Conservation (phyloP, 805 yeast genomes). For the Pichia pseudocactophila region DNA sequence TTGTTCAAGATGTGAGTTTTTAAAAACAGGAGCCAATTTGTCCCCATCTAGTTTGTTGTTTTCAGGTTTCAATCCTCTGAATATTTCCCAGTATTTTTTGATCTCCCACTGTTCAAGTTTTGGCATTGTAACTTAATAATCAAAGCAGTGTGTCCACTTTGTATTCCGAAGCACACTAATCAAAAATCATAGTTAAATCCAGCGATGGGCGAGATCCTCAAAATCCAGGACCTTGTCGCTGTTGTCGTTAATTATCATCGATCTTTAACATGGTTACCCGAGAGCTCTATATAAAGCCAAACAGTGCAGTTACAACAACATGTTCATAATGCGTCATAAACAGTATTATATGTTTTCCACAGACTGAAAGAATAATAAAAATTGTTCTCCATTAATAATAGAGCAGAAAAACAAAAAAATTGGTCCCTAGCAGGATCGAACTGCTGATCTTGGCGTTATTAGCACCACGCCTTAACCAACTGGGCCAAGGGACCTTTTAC, state of each 20-base stretch:
- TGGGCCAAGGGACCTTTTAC: slow-evolving; percentile 32
- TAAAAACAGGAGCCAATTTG: slow-evolving; percentile 75
- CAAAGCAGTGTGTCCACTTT: too few relatives aligned
- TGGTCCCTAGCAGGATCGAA: slow-evolving; percentile 86
- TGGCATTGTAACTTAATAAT: slow-evolving; percentile 31
- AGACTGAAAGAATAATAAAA: neutral
- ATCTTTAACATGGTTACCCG: too few relatives aligned
- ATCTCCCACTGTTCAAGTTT: slow-evolving; percentile 91
- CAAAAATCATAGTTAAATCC: too few relatives aligned
- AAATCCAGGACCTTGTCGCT: too few relatives aligned
- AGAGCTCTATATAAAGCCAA: too few relatives aligned
- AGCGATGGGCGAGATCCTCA: too few relatives aligned
- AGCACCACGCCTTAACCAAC: slow-evolving; percentile 39
- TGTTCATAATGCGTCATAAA: too few relatives aligned
- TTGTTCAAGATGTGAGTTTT: slow-evolving; percentile 77
- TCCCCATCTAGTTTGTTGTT: slow-evolving; percentile 77
- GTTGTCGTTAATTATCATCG: too few relatives aligned
- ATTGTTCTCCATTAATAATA: too few relatives aligned
- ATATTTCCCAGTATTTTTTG: slow-evolving; percentile 96
- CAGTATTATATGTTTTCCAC: too few relatives aligned
- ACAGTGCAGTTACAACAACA: too few relatives aligned
- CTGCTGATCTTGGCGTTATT: slow-evolving; percentile 60
- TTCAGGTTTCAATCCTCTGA: slow-evolving; percentile 78
- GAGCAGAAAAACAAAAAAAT: slow-evolving; percentile 17
- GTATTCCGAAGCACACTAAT: too few relatives aligned